Evolutionary conservation across 139 green algal species (phyloP).

Genomic region (Dunaliella primolecta): DNA sequence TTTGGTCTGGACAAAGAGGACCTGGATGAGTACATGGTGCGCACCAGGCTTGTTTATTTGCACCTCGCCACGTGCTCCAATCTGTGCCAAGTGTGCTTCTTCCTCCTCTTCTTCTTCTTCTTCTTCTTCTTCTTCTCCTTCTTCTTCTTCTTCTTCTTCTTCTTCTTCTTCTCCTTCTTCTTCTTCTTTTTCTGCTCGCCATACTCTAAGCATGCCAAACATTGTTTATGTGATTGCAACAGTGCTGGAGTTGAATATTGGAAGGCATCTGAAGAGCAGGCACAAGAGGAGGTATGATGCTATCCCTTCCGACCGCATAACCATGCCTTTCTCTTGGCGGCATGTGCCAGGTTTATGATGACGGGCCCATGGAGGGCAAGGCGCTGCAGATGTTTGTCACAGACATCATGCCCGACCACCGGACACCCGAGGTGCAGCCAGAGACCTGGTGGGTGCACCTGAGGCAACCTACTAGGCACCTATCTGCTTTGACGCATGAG

Average conservation of each 20-base stretch:
- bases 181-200: too few relatives aligned
- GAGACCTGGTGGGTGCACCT: not conserved
- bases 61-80: conserved; percentile 10
- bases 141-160: too few relatives aligned
- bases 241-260: not conserved
- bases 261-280: not conserved
- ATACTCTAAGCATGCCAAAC: not conserved
- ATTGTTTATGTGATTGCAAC: not conserved
- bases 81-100: too few relatives aligned
- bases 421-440: not conserved
- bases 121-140: too few relatives aligned
- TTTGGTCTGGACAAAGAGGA: conserved; percentile 43
- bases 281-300: too few relatives aligned
- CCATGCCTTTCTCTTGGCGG: not conserved
- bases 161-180: too few relatives aligned
- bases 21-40: conserved; percentile 23
- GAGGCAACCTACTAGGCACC: too few relatives aligned
- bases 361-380: conserved; percentile 34
- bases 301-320: too few relatives aligned
- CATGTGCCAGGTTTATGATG: not conserved
- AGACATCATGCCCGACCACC: conserved; percentile 14
- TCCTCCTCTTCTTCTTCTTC: too few relatives aligned
- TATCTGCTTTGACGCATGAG: too few relatives aligned
- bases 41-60: too few relatives aligned
- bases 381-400: conserved; percentile 30